Base-by-base conservation (phyloP, 1,284 basidiomycete genomes). In the Pyrrhoderma lamaoense region DNA sequence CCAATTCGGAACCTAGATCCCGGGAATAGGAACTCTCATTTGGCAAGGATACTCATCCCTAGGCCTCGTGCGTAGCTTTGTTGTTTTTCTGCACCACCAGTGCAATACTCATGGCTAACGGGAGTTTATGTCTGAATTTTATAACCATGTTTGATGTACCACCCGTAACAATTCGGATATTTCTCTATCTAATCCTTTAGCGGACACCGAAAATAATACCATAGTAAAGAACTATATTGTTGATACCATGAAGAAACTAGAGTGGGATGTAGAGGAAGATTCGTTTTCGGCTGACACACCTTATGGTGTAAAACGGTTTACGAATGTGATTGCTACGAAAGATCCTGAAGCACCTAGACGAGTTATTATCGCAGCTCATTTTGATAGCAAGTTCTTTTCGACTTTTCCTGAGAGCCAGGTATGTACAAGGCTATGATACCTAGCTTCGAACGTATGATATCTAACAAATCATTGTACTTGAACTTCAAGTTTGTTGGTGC, bases 311-410 rank as follows among this genome's bases (percentile, higher is more conserved):
- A 87, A 82, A 58, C 72, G 73, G 31, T 96, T 99, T 67, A 88
- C 83, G 19, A 99, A 99, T 69, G 74, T 98, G 45, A 83, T 99
- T 58, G 91, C 93, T 37, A 99, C 96, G 13, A 95, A 97, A 64
- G 87, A 97, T 61, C 85, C 88, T 3, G 69, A 72, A n/a, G 92
- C 95, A 0, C 71, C 86, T 1, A 69, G 88, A 38, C 84, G 88
- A 59, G 74, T 99, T 22, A 75, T 95, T n/a, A 67, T 99, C 7
- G 76, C 94, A 2, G 96, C 95, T 3, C 96, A 99, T 65, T 93
- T 90, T 61, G 96, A 99, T 67, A 93, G 88, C 67, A 99, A 99
- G 69, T 96, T 81, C 70, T 95, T 89, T 60, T 69, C 80, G 0
- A 67, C 66, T 1, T 83, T 74, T 57, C 88, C 89, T 1, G 67